Conservation (phyloP, 202 grass and related monocot genomes). For the Cymbopogon flexuosus region DNA sequence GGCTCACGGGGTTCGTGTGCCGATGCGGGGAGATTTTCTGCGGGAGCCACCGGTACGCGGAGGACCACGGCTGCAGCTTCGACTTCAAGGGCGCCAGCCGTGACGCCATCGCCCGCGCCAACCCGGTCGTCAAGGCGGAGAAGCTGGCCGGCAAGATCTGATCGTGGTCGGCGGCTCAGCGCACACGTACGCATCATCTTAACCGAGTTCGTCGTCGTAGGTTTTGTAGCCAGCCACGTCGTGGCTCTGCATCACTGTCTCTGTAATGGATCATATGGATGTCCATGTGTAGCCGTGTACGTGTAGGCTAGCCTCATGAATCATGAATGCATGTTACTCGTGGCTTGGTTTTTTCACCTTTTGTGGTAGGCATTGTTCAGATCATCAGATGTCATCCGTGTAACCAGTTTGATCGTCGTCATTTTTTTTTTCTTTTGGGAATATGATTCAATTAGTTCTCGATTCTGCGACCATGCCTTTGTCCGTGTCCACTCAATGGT, state of each 20-base stretch:
- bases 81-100: constrained; percentile 20
- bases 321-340: background rate
- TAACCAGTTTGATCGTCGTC: background rate
- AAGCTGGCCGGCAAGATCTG: constrained; percentile 11
- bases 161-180: background rate
- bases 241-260: background rate
- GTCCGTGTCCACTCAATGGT: no score
- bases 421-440: background rate
- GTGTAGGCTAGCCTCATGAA: background rate
- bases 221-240: background rate
- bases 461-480: no score
- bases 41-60: constrained; percentile 25
- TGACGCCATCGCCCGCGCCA: constrained; percentile 7
- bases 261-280: background rate
- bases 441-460: background rate
- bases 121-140: constrained; percentile 7
- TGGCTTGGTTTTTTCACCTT: background rate
- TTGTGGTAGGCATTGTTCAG: background rate
- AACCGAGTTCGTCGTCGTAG: background rate
- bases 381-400: background rate
- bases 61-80: constrained; percentile 24
- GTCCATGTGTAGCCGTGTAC: background rate
- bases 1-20: constrained; percentile 32
- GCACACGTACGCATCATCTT: background rate
- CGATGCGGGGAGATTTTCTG: constrained; percentile 19